Evolutionary conservation across 1,139 yeast genomes (phyloP), one percentile per base, ranked within the genome.

Genomic region (Candida labiduridarum): DNA sequence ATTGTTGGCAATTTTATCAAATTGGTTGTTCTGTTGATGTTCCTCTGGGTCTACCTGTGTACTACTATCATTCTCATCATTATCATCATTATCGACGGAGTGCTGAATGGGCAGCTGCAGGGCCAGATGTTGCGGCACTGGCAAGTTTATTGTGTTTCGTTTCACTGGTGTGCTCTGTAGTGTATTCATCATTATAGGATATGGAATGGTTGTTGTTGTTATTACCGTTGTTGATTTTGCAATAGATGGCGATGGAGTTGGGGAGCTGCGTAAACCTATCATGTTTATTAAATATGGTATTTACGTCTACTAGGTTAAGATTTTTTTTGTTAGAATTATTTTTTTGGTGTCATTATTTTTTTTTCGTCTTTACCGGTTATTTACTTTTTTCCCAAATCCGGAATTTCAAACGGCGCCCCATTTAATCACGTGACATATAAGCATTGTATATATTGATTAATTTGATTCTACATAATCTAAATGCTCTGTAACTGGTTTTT

Each of bases 1-100:
- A 44, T 63, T 64, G n/a, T 55, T 50, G 2, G 69, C 65, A 15
- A 69, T 67, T 11, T 57, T 45, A 43, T 65, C 70, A 40, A 69
- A 57, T 45, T 65, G 64, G 43, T 56, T 30, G 52, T 54, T 35
- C 41, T 31, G 38, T 35, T 18, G 44, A 29, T 35, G 29, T n/a
- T 44, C 36, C 18, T 42, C 49, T 3, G 43, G 34, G 25, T 45
- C 51, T 3, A 49, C 38, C 12, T 38, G 43, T 15, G 51, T 49
- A 34, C 35, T 19, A 42, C 45, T 33, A 12, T 42, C 30, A 33
- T 15, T 22, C 7, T 19, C 12, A n/a, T 41, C 35, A 22, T 41
- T 15, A 5, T 30, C 22, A 29, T 15, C 22, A 15, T 18, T 15
- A 34, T 34, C 18, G 11, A 4, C 10, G 29, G 29, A 2, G 29